Percentiles rank a stretch among this genome's conserved stretches.
Evolutionary conservation across 768 basidiomycete species (phyloP).

Genomic region (Tulasnella sp.): DNA sequence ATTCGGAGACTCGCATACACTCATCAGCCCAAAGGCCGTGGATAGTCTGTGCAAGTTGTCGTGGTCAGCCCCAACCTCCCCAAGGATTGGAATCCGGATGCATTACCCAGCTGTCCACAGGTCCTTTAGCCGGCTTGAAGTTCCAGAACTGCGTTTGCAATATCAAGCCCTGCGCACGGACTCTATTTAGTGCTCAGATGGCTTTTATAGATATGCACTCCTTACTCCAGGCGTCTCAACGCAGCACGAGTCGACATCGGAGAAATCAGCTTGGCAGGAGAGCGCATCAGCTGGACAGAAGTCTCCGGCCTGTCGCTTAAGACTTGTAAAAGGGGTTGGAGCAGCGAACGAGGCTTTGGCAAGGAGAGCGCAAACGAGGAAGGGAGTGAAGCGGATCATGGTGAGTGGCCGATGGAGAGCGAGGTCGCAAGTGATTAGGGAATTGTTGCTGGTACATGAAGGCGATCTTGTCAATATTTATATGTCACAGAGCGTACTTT

Average conservation of each 20-base stretch:
- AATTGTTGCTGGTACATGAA: too few relatives aligned
- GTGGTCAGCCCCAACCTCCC: background rate
- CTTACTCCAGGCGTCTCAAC: too few relatives aligned
- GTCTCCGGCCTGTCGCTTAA: background rate
- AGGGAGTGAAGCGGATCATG: background rate
- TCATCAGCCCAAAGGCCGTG: too few relatives aligned
- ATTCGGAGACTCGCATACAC: too few relatives aligned
- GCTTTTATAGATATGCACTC: too few relatives aligned
- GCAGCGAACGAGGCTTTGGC: too few relatives aligned
- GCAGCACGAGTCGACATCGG: too few relatives aligned
- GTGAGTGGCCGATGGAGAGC: background rate
- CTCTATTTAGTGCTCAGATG: too few relatives aligned
- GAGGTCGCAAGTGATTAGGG: background rate
- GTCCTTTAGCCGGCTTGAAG: constrained; percentile 64
- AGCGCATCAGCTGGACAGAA: background rate
- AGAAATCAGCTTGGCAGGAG: background rate
- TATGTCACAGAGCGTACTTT: too few relatives aligned
- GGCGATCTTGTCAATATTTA: too few relatives aligned
- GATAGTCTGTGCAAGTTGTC: constrained; percentile 35
- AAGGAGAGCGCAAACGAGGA: too few relatives aligned
- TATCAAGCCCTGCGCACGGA: constrained; percentile 55
- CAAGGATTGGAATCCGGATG: constrained; percentile 37
- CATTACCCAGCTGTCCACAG: constrained; percentile 66
- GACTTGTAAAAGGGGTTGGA: background rate
- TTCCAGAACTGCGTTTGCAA: too few relatives aligned